Conservation (phyloP, 495 filamentous ascomycete species). For the Schizothecium vesticola region DNA sequence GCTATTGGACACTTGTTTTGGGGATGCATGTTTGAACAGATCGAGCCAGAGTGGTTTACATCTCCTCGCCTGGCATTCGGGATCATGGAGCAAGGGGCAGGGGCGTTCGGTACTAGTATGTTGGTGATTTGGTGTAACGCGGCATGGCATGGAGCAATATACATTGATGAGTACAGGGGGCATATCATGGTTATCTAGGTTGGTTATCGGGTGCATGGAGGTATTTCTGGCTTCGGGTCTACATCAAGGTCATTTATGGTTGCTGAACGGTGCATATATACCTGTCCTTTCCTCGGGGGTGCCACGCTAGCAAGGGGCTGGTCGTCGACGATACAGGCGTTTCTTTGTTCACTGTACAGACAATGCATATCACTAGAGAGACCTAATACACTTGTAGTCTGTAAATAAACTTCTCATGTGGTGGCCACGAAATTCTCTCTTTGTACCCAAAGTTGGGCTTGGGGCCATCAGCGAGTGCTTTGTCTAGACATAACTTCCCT, state of each 20-base stretch:
- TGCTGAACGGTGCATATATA: background rate
- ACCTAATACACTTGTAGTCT: background rate
- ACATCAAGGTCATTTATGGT: background rate
- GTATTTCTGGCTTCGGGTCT: background rate
- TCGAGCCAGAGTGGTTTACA: background rate
- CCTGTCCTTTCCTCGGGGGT: background rate
- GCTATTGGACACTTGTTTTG: background rate
- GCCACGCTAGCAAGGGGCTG: background rate
- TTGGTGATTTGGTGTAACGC: background rate
- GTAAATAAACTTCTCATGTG: background rate
- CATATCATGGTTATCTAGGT: background rate
- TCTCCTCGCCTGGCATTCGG: background rate
- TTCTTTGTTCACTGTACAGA: background rate
- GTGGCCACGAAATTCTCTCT: background rate
- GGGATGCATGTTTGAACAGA: background rate
- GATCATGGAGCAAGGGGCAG: background rate
- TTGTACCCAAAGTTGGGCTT: background rate
- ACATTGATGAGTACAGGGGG: background rate
- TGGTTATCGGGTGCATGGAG: background rate
- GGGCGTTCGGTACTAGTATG: background rate
- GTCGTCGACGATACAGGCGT: background rate
- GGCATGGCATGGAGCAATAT: background rate
- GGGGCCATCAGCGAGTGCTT: background rate
- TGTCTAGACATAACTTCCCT: background rate
- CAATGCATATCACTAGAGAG: background rate